phyloP scores from a whole-genome alignment of 2,329 filamentous ascomycete species.

The Trichocomaceae sp. region DNA sequence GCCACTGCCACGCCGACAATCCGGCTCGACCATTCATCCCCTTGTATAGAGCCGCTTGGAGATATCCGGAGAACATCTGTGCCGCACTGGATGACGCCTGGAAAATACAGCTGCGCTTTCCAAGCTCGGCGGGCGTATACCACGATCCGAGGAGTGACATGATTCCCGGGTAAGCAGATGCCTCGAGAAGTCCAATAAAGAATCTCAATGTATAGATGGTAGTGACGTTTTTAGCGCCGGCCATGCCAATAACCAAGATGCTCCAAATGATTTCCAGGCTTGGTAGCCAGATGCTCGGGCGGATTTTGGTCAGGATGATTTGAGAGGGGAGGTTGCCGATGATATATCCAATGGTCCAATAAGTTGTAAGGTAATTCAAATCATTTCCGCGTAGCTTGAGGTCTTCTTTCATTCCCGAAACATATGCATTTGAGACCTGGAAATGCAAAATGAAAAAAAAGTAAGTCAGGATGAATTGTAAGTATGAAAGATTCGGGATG shows the following conservation, averaged over 20 bases:
- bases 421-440: conserved; percentile 44
- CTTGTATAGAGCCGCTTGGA: conserved; percentile 30
- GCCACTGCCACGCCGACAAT: conserved; percentile 29
- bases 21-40: conserved; percentile 23
- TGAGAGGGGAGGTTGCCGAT: conserved; percentile 19
- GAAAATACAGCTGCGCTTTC: conserved; percentile 32
- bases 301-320: conserved; percentile 23
- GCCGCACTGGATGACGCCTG: conserved; percentile 27
- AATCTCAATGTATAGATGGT: conserved; percentile 31
- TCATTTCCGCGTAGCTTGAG: conserved; percentile 26
- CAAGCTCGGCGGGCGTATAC: conserved; percentile 38
- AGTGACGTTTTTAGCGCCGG: conserved; percentile 21
- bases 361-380: conserved; percentile 21
- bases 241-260: conserved; percentile 27
- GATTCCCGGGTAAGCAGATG: conserved; percentile 29
- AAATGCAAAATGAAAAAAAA: conserved; percentile 21
- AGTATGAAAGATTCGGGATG: too few species aligned
- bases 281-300: conserved; percentile 26
- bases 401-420: conserved; percentile 30
- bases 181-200: conserved; percentile 31
- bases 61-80: conserved; percentile 31
- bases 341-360: conserved; percentile 21
- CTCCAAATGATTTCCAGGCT: conserved; percentile 27
- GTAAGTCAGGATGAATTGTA: conserved; percentile 31
- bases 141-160: conserved; percentile 37